Conservation (phyloP, 2,329 filamentous ascomycete genomes). For the Macrophomina pseudophaseolina region DNA sequence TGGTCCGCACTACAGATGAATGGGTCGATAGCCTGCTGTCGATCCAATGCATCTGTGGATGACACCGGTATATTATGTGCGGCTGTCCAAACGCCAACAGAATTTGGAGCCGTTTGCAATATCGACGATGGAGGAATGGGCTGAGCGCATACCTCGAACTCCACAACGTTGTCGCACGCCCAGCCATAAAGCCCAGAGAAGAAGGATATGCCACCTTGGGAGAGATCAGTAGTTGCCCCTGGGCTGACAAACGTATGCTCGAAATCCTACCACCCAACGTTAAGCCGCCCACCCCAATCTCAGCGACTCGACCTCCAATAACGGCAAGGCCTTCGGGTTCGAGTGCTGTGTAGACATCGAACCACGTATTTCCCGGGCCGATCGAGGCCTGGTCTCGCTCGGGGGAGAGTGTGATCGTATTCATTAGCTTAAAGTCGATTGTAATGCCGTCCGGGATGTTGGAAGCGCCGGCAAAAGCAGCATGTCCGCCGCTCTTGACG, state of each 20-base stretch:
- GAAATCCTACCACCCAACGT: slow-evolving; percentile 40
- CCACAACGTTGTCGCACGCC: slow-evolving; percentile 44
- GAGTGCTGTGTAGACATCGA: slow-evolving; percentile 37
- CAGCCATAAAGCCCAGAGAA: slow-evolving; percentile 37
- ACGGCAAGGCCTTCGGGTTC: slow-evolving; percentile 34
- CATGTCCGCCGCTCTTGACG: slow-evolving; percentile 53
- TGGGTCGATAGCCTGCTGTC: not conserved
- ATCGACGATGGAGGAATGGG: slow-evolving; percentile 24
- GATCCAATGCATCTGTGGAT: not conserved
- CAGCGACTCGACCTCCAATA: slow-evolving; percentile 38
- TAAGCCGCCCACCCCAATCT: slow-evolving; percentile 41
- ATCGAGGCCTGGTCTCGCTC: slow-evolving; percentile 36
- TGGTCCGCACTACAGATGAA: not conserved
- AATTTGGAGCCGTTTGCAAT: slow-evolving; percentile 3
- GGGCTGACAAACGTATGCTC: slow-evolving; percentile 29
- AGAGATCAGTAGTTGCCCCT: not conserved
- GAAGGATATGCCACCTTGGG: slow-evolving; percentile 43
- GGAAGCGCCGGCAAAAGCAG: slow-evolving; percentile 45
- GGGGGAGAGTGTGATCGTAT: slow-evolving; percentile 33
- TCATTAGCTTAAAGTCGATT: slow-evolving; percentile 46
- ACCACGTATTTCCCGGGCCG: slow-evolving; percentile 41
- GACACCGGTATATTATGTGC: not conserved
- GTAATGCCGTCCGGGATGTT: slow-evolving; percentile 51
- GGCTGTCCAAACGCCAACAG: slow-evolving; percentile 1
- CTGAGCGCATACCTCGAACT: slow-evolving; percentile 38